These are phyloP conservation scores for Lagenidium sp. DNA, from an alignment of 352 stramenopile species.

Conservation along the genomic window DNA sequence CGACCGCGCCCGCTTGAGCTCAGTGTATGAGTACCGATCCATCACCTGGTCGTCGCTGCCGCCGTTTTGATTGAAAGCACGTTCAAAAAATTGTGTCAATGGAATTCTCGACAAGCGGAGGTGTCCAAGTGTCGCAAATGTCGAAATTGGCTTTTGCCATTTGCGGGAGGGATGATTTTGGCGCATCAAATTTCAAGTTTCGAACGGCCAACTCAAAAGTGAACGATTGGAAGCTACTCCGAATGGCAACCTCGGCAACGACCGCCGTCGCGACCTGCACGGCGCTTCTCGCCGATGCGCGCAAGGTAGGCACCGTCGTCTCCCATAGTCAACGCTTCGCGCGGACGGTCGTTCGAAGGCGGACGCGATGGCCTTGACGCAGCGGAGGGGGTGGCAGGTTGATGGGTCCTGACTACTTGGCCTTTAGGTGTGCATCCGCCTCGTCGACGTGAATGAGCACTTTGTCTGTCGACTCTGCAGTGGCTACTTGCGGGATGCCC, in stretches of 20 bases:
- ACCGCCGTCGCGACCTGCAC: neutral
- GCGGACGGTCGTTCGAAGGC: neutral
- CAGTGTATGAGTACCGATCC: slow-evolving; percentile 58
- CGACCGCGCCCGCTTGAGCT: slow-evolving; percentile 71
- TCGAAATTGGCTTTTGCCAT: no score
- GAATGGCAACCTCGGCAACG: no score
- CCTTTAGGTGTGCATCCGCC: slow-evolving; percentile 28
- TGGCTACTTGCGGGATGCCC: slow-evolving; percentile 58
- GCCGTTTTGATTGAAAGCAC: no score
- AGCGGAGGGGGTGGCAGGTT: neutral
- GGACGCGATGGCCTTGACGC: neutral
- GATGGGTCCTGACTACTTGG: no score
- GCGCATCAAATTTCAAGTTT: no score
- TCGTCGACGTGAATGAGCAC: slow-evolving; percentile 40
- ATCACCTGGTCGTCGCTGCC: no score
- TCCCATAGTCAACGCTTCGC: neutral
- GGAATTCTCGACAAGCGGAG: no score
- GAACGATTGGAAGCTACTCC: no score
- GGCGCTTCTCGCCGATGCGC: neutral
- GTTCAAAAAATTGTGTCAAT: no score
- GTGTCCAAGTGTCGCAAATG: no score
- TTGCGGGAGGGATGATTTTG: no score
- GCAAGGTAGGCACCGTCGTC: neutral
- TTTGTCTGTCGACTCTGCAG: slow-evolving; percentile 59
- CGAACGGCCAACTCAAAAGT: no score